Percentiles rank a stretch among this genome's conserved stretches.
phyloP scores from a whole-genome alignment of 805 yeast genomes.

The Wickerhamiella qilinensis region DNA sequence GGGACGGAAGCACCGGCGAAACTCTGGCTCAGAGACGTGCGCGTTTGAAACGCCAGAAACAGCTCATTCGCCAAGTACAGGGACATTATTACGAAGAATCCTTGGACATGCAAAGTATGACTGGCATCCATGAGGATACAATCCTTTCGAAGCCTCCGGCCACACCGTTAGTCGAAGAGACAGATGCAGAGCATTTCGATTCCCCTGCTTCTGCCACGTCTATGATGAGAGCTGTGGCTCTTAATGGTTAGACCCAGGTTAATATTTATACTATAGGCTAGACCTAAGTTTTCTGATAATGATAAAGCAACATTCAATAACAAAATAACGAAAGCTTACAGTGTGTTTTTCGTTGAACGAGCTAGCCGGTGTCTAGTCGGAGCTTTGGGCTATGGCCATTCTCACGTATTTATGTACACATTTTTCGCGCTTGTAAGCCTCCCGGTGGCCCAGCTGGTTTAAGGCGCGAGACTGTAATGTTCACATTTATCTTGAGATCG shows the following conservation, averaged over 20 bases:
- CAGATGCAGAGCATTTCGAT: not conserved
- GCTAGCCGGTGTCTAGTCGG: too few relatives aligned
- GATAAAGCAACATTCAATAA: too few relatives aligned
- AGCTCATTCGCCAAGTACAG: not conserved
- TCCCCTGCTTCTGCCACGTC: not conserved
- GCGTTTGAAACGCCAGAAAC: constrained; percentile 5
- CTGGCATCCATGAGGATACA: too few relatives aligned
- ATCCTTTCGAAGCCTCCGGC: too few relatives aligned
- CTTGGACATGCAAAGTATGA: not conserved
- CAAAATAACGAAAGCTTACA: too few relatives aligned
- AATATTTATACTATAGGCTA: too few relatives aligned
- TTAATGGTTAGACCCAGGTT: not conserved
- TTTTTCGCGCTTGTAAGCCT: constrained; percentile 5
- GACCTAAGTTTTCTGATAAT: too few relatives aligned
- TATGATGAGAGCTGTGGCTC: not conserved
- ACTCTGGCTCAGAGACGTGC: constrained; percentile 15
- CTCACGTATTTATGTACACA: too few relatives aligned
- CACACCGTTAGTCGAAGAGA: not conserved
- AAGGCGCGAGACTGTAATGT: constrained; percentile 25
- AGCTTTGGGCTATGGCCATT: too few relatives aligned
- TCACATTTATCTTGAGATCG: constrained; percentile 21
- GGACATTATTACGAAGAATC: not conserved
- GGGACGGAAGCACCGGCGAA: too few relatives aligned
- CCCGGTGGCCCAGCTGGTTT: constrained; percentile 24
- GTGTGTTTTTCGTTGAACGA: too few relatives aligned